These are phyloP conservation scores for Terfezia claveryi DNA, from an alignment of 495 filamentous ascomycete species.

Conservation along the genomic window DNA sequence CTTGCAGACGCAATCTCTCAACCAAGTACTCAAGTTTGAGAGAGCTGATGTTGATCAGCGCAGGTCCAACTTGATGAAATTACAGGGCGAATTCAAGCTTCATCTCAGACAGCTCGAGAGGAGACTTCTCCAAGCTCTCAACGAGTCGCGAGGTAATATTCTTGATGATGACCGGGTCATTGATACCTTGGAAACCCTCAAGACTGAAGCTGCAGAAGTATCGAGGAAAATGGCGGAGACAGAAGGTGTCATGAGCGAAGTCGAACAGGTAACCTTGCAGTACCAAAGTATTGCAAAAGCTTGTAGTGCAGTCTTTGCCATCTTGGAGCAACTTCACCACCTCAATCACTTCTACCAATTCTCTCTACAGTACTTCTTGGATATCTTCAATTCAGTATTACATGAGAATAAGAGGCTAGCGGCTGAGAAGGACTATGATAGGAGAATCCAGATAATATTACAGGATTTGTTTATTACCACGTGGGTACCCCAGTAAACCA, in stretches of 20 bases:
- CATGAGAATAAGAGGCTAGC: slow-evolving; percentile 55
- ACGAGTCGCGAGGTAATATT: slow-evolving; percentile 94
- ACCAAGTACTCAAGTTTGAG: slow-evolving; percentile 90
- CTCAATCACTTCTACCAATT: slow-evolving; percentile 99
- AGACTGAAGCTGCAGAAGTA: slow-evolving; percentile 91
- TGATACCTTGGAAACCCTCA: slow-evolving; percentile 90
- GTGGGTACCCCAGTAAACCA: neutral
- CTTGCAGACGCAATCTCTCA: slow-evolving; percentile 89
- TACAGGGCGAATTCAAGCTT: slow-evolving; percentile 96
- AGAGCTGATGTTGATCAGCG: slow-evolving; percentile 94
- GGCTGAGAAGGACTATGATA: slow-evolving; percentile 48
- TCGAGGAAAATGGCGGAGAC: slow-evolving; percentile 89
- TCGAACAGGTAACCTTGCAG: slow-evolving; percentile 79
- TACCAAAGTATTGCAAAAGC: slow-evolving; percentile 82
- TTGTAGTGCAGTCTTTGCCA: slow-evolving; percentile 90
- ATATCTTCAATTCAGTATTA: slow-evolving; percentile 89
- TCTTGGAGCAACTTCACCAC: slow-evolving; percentile 90
- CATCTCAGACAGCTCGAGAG: slow-evolving; percentile 94
- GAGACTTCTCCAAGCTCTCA: slow-evolving; percentile 76
- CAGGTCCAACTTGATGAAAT: slow-evolving; percentile 86
- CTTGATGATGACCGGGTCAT: slow-evolving; percentile 96
- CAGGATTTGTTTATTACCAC: slow-evolving; percentile 73
- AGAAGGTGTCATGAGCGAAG: slow-evolving; percentile 93
- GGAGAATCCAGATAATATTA: slow-evolving; percentile 67
- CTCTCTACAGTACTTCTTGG: slow-evolving; percentile 82